A percentile compares a stretch with the other conserved stretches of the same genome.
Conservation (phyloP, 108 stramenopile genomes). For the Cyclotella choctawhatcheeana region DNA sequence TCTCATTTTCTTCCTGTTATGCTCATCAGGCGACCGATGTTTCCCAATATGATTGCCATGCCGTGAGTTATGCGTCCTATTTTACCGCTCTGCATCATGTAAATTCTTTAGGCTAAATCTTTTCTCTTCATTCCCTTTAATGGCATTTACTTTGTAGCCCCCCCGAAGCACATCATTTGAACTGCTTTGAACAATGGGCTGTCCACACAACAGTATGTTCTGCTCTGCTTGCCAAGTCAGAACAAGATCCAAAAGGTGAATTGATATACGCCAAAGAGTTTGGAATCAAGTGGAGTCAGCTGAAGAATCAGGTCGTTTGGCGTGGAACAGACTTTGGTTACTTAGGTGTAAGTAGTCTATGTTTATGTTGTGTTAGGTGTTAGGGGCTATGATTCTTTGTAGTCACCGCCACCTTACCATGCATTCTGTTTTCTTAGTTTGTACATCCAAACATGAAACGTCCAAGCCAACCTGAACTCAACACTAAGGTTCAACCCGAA, state of each 20-base stretch:
- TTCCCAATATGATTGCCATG: constrained; percentile 26
- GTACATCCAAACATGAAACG: neutral
- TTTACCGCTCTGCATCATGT: neutral
- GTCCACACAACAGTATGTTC: neutral
- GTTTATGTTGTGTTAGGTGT: neutral
- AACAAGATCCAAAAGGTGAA: constrained; percentile 1
- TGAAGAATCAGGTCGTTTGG: constrained; percentile 38
- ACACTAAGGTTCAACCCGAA: neutral
- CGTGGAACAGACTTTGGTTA: constrained; percentile 40
- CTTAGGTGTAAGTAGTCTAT: neutral
- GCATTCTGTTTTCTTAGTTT: neutral
- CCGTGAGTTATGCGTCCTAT: constrained; percentile 10
- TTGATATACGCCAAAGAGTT: constrained; percentile 5
- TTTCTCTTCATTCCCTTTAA: neutral
- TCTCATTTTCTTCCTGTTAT: neutral
- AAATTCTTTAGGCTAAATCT: neutral
- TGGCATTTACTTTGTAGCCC: no score
- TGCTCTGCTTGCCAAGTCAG: neutral
- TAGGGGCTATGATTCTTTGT: neutral
- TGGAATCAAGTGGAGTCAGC: constrained; percentile 20
- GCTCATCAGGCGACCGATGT: neutral
- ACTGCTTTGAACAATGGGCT: constrained; percentile 19
- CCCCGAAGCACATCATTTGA: constrained; percentile 7
- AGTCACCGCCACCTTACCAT: neutral
- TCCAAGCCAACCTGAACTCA: neutral